Conservation (phyloP, 331 rosid species). For the Dryas integrifolia region DNA sequence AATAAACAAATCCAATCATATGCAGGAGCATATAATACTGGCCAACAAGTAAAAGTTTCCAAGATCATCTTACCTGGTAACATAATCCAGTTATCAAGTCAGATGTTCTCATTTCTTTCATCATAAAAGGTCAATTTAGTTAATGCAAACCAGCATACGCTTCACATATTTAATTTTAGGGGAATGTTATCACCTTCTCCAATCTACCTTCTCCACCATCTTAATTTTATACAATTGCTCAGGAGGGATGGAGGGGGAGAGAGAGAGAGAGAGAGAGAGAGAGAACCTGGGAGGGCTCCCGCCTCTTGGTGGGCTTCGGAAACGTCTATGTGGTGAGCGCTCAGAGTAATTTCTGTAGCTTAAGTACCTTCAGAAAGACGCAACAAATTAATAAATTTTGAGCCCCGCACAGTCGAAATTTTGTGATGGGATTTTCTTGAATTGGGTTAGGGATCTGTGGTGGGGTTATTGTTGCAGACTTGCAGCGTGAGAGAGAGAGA, state of each 20-base stretch:
- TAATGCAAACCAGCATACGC: no score
- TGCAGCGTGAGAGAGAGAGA: no score
- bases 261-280: not conserved
- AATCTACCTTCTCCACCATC: no score
- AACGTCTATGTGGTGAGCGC: slow-evolving; percentile 60
- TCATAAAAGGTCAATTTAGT: not conserved
- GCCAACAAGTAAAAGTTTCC: not conserved
- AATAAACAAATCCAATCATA: not conserved
- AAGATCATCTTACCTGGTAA: not conserved
- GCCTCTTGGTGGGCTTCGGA: slow-evolving; percentile 69
- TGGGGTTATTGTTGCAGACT: no score
- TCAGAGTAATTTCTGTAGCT: slow-evolving; percentile 61
- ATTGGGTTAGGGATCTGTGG: no score
- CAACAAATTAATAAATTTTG: not conserved
- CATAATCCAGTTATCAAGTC: not conserved
- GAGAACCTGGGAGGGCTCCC: slow-evolving; percentile 72
- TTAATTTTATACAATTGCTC: not conserved
- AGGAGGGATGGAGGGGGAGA: not conserved
- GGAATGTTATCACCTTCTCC: no score
- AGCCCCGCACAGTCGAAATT: no score
- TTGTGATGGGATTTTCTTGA: no score
- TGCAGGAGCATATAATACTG: not conserved
- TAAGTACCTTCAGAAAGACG: slow-evolving; percentile 51
- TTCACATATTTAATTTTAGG: no score
- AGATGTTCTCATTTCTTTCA: not conserved